Percentiles rank a stretch among this genome's conserved stretches.
Conservation (phyloP, 257 asterid genomes). For the Capsicum baccatum region DNA sequence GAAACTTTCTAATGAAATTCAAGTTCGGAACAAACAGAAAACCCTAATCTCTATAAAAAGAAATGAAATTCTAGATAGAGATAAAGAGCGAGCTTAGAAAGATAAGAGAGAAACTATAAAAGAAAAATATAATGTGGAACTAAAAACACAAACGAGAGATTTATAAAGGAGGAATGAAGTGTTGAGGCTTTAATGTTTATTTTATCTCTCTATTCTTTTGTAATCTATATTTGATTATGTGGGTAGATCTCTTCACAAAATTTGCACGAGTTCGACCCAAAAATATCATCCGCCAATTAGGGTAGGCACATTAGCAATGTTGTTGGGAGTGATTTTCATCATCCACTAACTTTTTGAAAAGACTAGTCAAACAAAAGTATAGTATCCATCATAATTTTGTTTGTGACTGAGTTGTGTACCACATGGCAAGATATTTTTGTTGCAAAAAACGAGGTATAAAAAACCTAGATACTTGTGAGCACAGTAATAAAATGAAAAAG, state of each 20-base stretch:
- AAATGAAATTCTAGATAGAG: not conserved
- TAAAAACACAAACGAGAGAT: not conserved
- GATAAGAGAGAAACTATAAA: not conserved
- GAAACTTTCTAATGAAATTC: not conserved
- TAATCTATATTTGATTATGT: not conserved
- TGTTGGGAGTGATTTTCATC: not conserved
- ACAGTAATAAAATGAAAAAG: not conserved
- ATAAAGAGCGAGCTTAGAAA: not conserved
- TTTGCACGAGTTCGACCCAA: not conserved
- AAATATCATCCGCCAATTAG: not conserved
- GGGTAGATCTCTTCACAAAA: not conserved
- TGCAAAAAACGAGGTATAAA: not conserved
- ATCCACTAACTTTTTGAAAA: slow-evolving; percentile 4
- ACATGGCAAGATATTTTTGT: no score
- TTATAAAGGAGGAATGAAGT: not conserved
- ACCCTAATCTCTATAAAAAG: not conserved
- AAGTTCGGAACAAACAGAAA: slow-evolving; percentile 3
- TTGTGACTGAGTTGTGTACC: no score
- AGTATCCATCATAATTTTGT: no score
- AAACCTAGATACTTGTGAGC: not conserved
- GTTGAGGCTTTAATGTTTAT: slow-evolving; percentile 11
- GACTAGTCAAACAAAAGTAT: slow-evolving; percentile 27
- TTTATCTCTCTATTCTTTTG: not conserved
- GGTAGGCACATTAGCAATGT: not conserved
- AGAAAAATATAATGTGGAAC: not conserved